Evolutionary conservation across 1,139 yeast genomes (phyloP), one percentile per base, ranked within the genome.

Genomic region (Saccharomycopsis phalli): DNA sequence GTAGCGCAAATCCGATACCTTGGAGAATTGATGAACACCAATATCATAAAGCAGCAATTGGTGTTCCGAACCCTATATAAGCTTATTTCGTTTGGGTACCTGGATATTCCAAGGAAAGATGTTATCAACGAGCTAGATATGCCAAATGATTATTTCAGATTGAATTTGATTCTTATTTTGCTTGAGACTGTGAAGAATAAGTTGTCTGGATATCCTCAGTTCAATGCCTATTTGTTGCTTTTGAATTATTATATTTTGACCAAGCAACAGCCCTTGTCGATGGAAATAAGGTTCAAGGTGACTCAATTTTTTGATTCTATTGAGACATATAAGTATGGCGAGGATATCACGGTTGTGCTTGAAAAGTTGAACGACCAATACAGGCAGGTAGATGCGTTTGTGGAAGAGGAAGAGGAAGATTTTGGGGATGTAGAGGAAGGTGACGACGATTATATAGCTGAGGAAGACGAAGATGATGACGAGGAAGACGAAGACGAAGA

Each of bases 161-260:
- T 86, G 23, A 76, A 77, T 36, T 58, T 87, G 52, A 59, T 71
- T 11, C 18, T 44, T 13, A 32, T 36, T n/a, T 38, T 37, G 16
- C 21, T 41, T 4, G 43, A 35, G 17, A 34, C 37, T 21, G 16
- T 31, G n/a, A 25, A 32, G n/a, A n/a, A n/a, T n/a, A n/a, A n/a
- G n/a, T n/a, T n/a, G n/a, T 13, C 18, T 10, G 18, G 37, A 16
- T 26, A 14, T 6, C 59, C 57, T 8, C 65, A 61, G 34, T 49
- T 79, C 22, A 60, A 61, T 4, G 56, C 69, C 2, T 72, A 81
- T 48, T 52, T 81, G 48, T 66, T 69, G 16, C 80, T 76, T 51
- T 77, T 86, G 48, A 94, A 86, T 52, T 86, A 74, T 54, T 87
- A 84, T 53, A 59, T 74, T n/a, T 72, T 68, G 54, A 71, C 82